Evolutionary conservation across 768 basidiomycete species (phyloP), one percentile per base, ranked within the genome.

Genomic region (Termitomyces bulborhizus): DNA sequence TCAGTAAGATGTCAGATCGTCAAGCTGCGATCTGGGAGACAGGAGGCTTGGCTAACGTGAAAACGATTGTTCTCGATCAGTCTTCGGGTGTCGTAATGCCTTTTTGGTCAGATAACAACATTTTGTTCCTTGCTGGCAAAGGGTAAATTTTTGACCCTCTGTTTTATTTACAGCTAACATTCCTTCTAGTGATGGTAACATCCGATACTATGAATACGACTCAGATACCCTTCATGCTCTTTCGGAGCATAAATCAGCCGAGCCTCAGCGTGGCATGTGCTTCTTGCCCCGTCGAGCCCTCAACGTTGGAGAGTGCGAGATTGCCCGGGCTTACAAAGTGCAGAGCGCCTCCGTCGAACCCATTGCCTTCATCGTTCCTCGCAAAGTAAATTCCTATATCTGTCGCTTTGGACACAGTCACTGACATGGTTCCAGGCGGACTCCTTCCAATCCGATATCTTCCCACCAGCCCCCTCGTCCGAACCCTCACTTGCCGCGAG

Each of bases 151-250:
- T 1, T 40, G 75, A 67, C n/a, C 37, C 41, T 24, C 53, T 41
- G 16, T 12, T 46, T 6, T 46, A 26, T 12, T 44, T 51, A 21
- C 46, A 36, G 42, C 52, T 53, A 36, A 52, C 0, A 1, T 27
- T 46, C 27, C 48, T 65, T 39, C 47, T 65, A 91, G 93, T 40
- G 96, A 99, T 65, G 96, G 96, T 29, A 99, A 99, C 68, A 86
- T 98, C 59, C 86, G 96, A n/a, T 96, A 92, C 79, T 98, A 87
- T 70, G 97, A 99, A 68, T 94, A 88, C 70, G 95, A 97, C 63
- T 82, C 80, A 32, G 95, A 98, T 71, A 77, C 84, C 46, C 77
- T 98, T 18, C 78, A 83, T 72, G 69, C 82, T 16, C 77, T 93
- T 4, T 75, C 85, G 18, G 97, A 98, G 67, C 82, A 95, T 78